A percentile compares a stretch with the other conserved stretches of the same genome.
phyloP scores from a whole-genome alignment of 2,329 filamentous ascomycete genomes.

The Rugonectria rugulosa region DNA sequence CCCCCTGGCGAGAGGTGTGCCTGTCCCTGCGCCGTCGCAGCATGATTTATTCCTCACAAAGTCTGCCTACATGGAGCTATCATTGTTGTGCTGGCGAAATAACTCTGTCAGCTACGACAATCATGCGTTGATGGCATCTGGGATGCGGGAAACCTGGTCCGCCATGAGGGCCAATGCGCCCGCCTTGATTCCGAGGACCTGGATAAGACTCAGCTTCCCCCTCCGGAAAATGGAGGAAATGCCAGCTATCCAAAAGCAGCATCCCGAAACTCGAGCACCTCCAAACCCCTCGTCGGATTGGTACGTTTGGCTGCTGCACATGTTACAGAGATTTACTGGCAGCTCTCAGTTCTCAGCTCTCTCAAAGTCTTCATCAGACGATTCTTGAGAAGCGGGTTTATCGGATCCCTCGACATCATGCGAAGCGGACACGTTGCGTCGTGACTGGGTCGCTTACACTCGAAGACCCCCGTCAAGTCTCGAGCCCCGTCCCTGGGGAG shows the following conservation, averaged over 20 bases:
- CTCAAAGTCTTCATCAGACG: slow-evolving; percentile 12
- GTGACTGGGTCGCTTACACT: slow-evolving; percentile 31
- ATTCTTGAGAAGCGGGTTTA: slow-evolving; percentile 14
- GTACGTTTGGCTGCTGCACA: background rate
- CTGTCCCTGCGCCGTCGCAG: slow-evolving; percentile 23
- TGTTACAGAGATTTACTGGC: background rate
- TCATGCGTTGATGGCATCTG: slow-evolving; percentile 24
- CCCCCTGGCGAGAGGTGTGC: slow-evolving; percentile 14
- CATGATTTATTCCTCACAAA: slow-evolving; percentile 20
- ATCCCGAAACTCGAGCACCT: background rate
- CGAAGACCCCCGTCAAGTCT: slow-evolving; percentile 19
- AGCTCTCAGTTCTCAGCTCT: background rate
- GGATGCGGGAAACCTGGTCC: slow-evolving; percentile 28
- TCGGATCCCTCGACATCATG: slow-evolving; percentile 13
- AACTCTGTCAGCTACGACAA: slow-evolving; percentile 18
- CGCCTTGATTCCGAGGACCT: slow-evolving; percentile 31
- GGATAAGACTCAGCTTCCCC: slow-evolving; percentile 22
- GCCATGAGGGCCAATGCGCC: slow-evolving; percentile 31
- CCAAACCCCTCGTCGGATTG: background rate
- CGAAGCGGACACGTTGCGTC: slow-evolving; percentile 21
- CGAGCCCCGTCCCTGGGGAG: slow-evolving; percentile 7
- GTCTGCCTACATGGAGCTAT: slow-evolving; percentile 19
- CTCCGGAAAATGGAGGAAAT: slow-evolving; percentile 13
- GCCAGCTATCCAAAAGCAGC: background rate
- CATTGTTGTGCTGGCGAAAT: slow-evolving; percentile 17